These are phyloP conservation scores for Cucurbitaria berberidis DNA, from an alignment of 2,329 filamentous ascomycete species.

Conservation along the genomic window DNA sequence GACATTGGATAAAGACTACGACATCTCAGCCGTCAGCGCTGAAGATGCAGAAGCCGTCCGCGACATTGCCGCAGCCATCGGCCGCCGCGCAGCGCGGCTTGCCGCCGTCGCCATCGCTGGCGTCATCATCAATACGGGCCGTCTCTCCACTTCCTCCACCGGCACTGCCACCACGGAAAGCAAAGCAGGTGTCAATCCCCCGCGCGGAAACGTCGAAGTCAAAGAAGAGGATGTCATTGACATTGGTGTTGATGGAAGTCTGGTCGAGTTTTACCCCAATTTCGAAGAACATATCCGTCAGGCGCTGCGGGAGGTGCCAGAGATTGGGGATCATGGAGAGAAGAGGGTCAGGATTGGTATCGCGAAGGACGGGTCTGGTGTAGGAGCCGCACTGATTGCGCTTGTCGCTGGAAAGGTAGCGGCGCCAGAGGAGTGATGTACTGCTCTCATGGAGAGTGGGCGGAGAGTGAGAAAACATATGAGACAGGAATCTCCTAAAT, in stretches of 20 bases:
- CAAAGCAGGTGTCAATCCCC: slow-evolving; percentile 42
- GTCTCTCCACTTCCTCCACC: slow-evolving; percentile 56
- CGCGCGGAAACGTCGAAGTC: slow-evolving; percentile 43
- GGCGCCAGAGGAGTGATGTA: slow-evolving; percentile 20
- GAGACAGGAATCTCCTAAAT: background rate
- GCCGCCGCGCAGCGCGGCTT: slow-evolving; percentile 84
- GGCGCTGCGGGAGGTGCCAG: slow-evolving; percentile 75
- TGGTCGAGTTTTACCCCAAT: slow-evolving; percentile 94
- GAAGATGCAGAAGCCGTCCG: slow-evolving; percentile 92
- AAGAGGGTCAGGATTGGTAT: slow-evolving; percentile 92
- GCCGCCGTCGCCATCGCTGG: slow-evolving; percentile 87
- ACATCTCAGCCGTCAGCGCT: slow-evolving; percentile 74
- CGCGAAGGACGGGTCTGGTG: slow-evolving; percentile 93
- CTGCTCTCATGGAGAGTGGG: too few relatives aligned
- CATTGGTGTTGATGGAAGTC: slow-evolving; percentile 89
- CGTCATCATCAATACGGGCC: slow-evolving; percentile 79
- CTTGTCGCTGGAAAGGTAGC: slow-evolving; percentile 73
- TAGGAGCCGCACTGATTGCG: slow-evolving; percentile 94
- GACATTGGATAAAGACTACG: slow-evolving; percentile 76
- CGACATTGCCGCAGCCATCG: slow-evolving; percentile 80
- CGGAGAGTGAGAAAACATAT: background rate
- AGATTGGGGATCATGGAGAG: slow-evolving; percentile 79
- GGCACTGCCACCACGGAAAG: slow-evolving; percentile 47
- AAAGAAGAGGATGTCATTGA: slow-evolving; percentile 76
- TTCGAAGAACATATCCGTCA: slow-evolving; percentile 90